Base-by-base conservation (phyloP, 495 filamentous ascomycete species). In the Lentithecium fluviatile region DNA sequence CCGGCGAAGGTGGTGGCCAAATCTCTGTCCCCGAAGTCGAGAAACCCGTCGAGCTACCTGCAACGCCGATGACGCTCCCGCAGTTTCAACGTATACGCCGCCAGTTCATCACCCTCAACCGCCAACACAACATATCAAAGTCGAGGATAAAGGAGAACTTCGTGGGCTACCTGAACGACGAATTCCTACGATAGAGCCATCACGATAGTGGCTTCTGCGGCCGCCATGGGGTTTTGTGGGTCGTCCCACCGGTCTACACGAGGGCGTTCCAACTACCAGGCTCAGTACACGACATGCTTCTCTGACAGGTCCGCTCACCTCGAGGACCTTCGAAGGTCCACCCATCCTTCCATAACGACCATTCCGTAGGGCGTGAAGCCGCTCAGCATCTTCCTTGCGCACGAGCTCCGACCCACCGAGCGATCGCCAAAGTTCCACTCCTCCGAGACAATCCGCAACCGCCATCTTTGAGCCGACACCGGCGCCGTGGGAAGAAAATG, bases 71-170 rank as follows among this genome's bases (percentile, higher is more conserved):
- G 65, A 70, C 84, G 0, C 66, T 95, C 46, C 88, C 93, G 32
- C 84, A 88, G 64, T 70, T 97, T 70, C 94, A 97, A 75, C 75
- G 94, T 53, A 67, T 95, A 61, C 79, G 91, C 49, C 83, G 94
- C 62, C 89, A 93, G 69, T 97, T 91, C 78, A 91, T 95, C 57
- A 79, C 80, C 38, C 69, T 97, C 68, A 93, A 96, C 64, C 71
- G 88, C 26, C 76, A 80, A 62, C 77, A 83, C 53, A 69, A 71
- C 37, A 77, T 77, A 67, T 80, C 66, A 66, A 86, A 80, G 56
- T 73, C 67, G 15, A 78, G 87, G 73, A 81, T 91, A 56, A 74
- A 79, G 60, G 83, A 82, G 73, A 78, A 83, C 19, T 93, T 91
- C 69, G 82, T 90, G 8, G 83, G 82, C 54, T 90, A 89, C 73